phyloP scores from a whole-genome alignment of 257 asterid genomes.

The Lycium ferocissimum region DNA sequence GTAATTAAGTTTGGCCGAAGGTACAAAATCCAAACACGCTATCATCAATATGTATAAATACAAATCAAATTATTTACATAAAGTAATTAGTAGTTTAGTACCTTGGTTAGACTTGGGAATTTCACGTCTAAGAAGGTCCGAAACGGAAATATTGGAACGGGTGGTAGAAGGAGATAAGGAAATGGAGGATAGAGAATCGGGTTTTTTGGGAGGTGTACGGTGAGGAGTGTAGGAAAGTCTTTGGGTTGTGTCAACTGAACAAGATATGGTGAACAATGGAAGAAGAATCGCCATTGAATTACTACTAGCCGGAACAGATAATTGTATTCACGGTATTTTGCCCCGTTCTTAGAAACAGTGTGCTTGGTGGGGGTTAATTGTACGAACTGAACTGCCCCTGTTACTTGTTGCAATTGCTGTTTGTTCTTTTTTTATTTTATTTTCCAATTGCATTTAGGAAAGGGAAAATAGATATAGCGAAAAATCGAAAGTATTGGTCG shows the following conservation, averaged over 20 bases:
- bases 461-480: background rate
- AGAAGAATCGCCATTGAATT: slow-evolving; percentile 55
- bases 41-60: background rate
- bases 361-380: background rate
- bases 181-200: slow-evolving; percentile 38
- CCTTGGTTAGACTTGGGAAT: slow-evolving; percentile 42
- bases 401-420: background rate
- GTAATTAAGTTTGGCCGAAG: too few species aligned
- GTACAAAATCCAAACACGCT: too few species aligned
- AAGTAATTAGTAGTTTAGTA: slow-evolving; percentile 7
- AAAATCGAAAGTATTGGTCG: too few species aligned
- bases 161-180: slow-evolving; percentile 42
- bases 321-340: slow-evolving; percentile 1
- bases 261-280: slow-evolving; percentile 52
- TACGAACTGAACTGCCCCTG: background rate
- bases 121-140: slow-evolving; percentile 78
- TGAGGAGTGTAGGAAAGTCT: slow-evolving; percentile 79
- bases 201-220: slow-evolving; percentile 71
- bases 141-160: slow-evolving; percentile 50
- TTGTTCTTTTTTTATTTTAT: background rate
- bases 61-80: background rate
- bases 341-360: background rate
- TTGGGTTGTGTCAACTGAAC: slow-evolving; percentile 73
- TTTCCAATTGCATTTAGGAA: background rate
- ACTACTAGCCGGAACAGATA: background rate